phyloP scores from a whole-genome alignment of 2,329 filamentous ascomycete species.

The Cadophora luteo-olivacea region DNA sequence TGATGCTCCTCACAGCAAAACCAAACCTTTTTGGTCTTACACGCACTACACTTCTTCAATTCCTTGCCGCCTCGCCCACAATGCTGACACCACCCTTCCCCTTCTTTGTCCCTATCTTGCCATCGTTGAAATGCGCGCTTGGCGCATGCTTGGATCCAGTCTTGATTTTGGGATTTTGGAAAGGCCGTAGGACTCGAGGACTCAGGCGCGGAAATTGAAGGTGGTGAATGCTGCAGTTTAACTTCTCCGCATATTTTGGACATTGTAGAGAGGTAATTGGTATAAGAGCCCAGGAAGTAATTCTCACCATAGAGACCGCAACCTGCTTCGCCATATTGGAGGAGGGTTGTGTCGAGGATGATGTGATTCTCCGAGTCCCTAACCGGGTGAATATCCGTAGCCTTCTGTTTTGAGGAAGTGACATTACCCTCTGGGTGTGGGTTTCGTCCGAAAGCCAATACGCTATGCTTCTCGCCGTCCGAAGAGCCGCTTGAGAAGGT shows the following conservation, averaged over 20 bases:
- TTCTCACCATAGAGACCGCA: slow-evolving; percentile 18
- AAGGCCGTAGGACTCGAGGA: no score
- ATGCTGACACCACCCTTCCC: neutral
- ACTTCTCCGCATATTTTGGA: no score
- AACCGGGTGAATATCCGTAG: no score
- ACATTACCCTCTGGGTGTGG: no score
- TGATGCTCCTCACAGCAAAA: neutral
- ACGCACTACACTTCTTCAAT: neutral
- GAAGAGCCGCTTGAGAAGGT: no score
- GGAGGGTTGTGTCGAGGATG: slow-evolving; percentile 18
- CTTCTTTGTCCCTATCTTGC: neutral
- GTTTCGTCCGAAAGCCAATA: no score
- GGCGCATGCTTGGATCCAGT: neutral
- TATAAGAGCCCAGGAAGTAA: slow-evolving; percentile 15
- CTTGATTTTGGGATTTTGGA: no score
- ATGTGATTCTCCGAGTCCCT: neutral
- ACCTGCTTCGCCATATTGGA: slow-evolving; percentile 18
- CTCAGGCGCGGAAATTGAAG: no score
- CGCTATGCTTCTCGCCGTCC: no score
- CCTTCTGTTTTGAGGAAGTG: no score
- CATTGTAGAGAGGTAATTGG: no score
- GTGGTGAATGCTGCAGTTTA: no score
- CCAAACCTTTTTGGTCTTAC: neutral
- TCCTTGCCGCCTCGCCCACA: neutral
- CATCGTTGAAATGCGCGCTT: neutral